Evolutionary conservation across 345 rosid genomes (phyloP).

Genomic region (Eucalyptus brandiana): DNA sequence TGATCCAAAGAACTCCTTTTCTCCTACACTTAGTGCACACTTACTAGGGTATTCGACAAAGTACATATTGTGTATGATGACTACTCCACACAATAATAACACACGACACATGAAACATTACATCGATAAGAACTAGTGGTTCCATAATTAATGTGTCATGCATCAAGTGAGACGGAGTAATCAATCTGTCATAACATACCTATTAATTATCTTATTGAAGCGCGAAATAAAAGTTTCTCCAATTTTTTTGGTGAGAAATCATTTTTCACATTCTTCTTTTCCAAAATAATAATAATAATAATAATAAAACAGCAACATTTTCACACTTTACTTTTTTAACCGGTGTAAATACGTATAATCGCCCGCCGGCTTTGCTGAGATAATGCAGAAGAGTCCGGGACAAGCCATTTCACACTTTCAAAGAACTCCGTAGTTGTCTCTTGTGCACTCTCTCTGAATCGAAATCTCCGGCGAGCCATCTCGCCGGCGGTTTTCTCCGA

Average conservation of each 20-base stretch:
- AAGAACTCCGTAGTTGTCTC: neutral
- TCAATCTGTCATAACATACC: neutral
- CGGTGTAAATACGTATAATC: neutral
- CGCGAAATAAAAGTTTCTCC: fast-evolving
- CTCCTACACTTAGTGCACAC: fast-evolving
- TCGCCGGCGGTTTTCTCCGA: neutral
- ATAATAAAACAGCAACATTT: no score
- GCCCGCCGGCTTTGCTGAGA: neutral
- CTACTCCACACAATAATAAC: neutral
- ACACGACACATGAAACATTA: fast-evolving
- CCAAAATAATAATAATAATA: no score
- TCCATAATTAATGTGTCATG: neutral
- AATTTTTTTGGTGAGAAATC: neutral
- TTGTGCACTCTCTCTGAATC: neutral
- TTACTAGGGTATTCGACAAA: neutral
- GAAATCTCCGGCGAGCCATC: neutral
- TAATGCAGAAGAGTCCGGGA: neutral
- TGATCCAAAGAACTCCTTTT: neutral
- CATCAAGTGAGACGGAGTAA: fast-evolving
- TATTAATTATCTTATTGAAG: neutral
- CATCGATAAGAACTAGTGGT: fast-evolving
- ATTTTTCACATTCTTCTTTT: neutral
- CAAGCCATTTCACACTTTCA: neutral
- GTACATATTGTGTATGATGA: neutral
- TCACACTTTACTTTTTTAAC: neutral